Evolutionary conservation across 2,329 filamentous ascomycete genomes (phyloP), one percentile per base, ranked within the genome.

Genomic region (Fusarium sp.): DNA sequence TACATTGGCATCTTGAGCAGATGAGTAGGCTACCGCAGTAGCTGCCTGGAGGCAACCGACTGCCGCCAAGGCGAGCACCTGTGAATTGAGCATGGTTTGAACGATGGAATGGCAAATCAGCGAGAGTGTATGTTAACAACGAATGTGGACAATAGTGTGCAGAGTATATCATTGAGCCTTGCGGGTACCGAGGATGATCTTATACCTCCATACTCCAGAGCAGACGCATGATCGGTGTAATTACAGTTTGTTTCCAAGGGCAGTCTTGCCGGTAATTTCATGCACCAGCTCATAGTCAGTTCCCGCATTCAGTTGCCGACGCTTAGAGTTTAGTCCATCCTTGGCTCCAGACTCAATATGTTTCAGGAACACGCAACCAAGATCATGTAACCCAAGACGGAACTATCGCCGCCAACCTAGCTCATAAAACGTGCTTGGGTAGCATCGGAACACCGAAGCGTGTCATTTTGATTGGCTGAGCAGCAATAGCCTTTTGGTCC

Each of bases 231-330:
- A 10, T 37, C 25, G 35, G 37, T 33, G 53, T n/a, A 27, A 56
- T 52, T 41, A 19, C 10, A 5, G 35, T 48, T 20, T 37, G n/a
- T 19, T 44, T 44, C 7, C 4, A 30, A 32, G n/a, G 15, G 6
- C 7, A 43, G 41, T 47, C 33, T n/a, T 33, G 25, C 20, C 17
- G n/a, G 20, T 33, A 22, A 45, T 30, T 48, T 25, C 17, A 22
- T 35, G 40, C 45, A 7, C 8, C 35, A 8, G 17, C n/a, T n/a
- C n/a, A 37, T 19, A 6, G 33, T 37, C 8, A 20, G 22, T n/a
- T 64, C 61, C 61, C 53, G 60, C 15, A 4, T 43, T 13, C 41
- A 53, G 20, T 33, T 65, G 61, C 61, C 60, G 60, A 65, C 14
- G 27, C 33, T 41, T 11, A 39, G 39, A 37, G 56, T 22, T 27